Conservation (phyloP, 768 basidiomycete genomes). For the Termitomyces sp. region DNA sequence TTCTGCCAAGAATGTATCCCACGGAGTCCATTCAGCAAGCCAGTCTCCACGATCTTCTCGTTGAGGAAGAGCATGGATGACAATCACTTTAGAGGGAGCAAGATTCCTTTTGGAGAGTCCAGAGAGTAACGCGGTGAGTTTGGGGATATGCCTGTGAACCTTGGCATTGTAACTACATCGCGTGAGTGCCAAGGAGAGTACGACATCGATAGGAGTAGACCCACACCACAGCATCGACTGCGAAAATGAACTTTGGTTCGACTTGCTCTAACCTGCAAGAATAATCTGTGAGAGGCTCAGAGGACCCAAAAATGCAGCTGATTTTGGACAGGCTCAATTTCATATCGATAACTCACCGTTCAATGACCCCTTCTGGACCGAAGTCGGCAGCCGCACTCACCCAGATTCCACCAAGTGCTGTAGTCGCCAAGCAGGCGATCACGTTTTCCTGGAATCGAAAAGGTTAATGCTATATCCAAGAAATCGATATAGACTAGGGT, state of each 20-base stretch:
- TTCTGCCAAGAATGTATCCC: slow-evolving; percentile 48
- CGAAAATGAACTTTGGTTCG: slow-evolving; percentile 66
- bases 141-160: slow-evolving; percentile 62
- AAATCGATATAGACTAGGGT: slow-evolving; percentile 1
- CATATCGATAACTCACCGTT: slow-evolving; percentile 44
- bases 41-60: slow-evolving; percentile 13
- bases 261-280: slow-evolving; percentile 73
- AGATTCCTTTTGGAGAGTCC: slow-evolving; percentile 39
- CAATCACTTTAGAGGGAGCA: slow-evolving; percentile 46
- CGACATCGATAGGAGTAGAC: slow-evolving; percentile 22
- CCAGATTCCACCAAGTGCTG: slow-evolving; percentile 79
- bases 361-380: slow-evolving; percentile 72
- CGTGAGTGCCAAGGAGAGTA: slow-evolving; percentile 10
- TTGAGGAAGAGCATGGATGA: slow-evolving; percentile 46
- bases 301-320: background rate
- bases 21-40: slow-evolving; percentile 44
- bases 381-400: slow-evolving; percentile 82
- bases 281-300: background rate
- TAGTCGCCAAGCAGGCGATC: slow-evolving; percentile 60
- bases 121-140: slow-evolving; percentile 53
- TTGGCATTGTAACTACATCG: slow-evolving; percentile 63
- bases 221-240: slow-evolving; percentile 69
- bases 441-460: slow-evolving; percentile 54
- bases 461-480: background rate
- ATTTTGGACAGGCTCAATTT: background rate